These are phyloP conservation scores for Aspergillus haitiensis DNA, from an alignment of 495 filamentous ascomycete genomes.

Conservation along the genomic window DNA sequence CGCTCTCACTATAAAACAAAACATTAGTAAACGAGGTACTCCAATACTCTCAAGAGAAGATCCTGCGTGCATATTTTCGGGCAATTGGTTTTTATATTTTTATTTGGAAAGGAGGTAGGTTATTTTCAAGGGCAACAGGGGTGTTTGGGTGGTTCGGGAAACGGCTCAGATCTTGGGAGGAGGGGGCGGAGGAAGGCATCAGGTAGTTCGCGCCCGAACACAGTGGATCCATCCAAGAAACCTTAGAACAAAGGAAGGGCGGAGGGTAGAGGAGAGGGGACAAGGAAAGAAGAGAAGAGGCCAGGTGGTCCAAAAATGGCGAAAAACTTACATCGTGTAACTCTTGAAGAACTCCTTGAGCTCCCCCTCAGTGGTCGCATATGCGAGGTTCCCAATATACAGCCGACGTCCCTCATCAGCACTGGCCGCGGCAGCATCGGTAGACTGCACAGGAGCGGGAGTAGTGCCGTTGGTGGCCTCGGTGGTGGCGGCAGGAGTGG, in stretches of 20 bases:
- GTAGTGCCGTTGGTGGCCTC: conserved; percentile 80
- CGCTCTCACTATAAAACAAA: conserved; percentile 73
- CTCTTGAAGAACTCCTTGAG: conserved; percentile 98
- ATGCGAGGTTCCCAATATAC: conserved; percentile 99
- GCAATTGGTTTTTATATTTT: too few species aligned
- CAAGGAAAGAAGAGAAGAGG: conserved; percentile 7
- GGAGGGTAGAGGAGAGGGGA: neutral
- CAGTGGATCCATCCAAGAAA: too few species aligned
- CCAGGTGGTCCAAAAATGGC: neutral
- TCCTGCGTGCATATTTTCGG: too few species aligned
- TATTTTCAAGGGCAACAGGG: too few species aligned
- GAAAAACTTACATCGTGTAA: conserved; percentile 87
- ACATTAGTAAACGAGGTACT: conserved; percentile 15
- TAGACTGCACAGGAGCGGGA: conserved; percentile 64
- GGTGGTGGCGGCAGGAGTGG: conserved; percentile 53
- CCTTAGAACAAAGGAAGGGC: neutral
- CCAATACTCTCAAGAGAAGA: too few species aligned
- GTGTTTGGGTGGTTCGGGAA: too few species aligned
- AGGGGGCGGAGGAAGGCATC: too few species aligned
- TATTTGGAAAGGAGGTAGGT: too few species aligned
- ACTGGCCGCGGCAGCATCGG: conserved; percentile 88
- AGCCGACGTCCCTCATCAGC: conserved; percentile 97
- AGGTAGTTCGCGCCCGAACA: too few species aligned
- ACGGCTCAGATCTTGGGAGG: too few species aligned
- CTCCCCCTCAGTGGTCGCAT: conserved; percentile 99